Conservation (phyloP, 345 rosid species). For the Arabidopsis suecica region DNA sequence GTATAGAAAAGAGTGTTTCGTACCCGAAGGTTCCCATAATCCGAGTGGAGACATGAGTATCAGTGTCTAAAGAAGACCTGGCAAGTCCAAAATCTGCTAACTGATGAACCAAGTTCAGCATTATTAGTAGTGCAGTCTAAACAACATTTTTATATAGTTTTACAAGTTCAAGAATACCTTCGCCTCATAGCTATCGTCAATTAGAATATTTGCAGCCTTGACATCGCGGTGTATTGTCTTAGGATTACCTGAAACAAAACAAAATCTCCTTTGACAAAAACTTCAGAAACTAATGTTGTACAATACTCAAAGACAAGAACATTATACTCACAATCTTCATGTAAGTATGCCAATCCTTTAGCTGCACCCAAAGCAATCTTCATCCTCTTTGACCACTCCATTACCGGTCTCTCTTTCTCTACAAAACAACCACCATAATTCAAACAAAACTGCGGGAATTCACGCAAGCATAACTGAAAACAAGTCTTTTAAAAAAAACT, state of each 20-base stretch:
- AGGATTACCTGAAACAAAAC: conserved; percentile 63
- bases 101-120: conserved; percentile 47
- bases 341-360: conserved; percentile 85
- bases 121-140: background rate
- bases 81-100: conserved; percentile 98
- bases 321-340: conserved; percentile 79
- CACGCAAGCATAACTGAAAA: conserved; percentile 12
- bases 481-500: conserved; percentile 29
- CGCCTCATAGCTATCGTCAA: conserved; percentile 75
- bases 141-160: background rate
- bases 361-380: conserved; percentile 89
- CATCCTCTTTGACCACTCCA: conserved; percentile 73
- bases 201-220: conserved; percentile 80
- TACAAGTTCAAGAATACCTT: conserved; percentile 51
- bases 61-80: conserved; percentile 66
- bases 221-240: conserved; percentile 93
- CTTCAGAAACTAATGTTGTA: background rate
- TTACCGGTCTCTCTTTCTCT: conserved; percentile 70
- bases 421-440: conserved; percentile 20
- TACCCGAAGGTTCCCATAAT: conserved; percentile 98
- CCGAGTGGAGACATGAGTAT: conserved; percentile 89
- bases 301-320: background rate
- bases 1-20: conserved; percentile 6
- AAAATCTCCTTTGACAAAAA: background rate
- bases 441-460: background rate